Evolutionary conservation across 2,329 filamentous ascomycete genomes (phyloP).

Genomic region (Beauveria sp.): DNA sequence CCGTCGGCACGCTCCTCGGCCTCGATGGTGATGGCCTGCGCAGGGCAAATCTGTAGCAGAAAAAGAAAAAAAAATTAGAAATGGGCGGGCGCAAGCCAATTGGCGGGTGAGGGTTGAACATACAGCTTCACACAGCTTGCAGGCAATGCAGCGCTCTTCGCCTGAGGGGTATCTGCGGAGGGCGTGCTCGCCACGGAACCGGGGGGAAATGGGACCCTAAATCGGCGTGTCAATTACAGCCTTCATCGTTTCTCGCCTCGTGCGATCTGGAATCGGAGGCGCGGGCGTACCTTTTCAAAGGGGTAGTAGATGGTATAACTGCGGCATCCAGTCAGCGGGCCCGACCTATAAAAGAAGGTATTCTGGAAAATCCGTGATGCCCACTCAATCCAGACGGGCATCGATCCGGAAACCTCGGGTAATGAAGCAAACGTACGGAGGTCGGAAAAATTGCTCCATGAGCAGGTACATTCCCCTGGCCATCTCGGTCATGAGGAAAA

Average conservation of each 20-base stretch:
- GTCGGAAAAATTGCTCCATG: slow-evolving; percentile 95
- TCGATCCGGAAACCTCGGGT: not conserved
- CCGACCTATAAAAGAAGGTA: not conserved
- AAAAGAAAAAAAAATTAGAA: not conserved
- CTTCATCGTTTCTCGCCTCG: not conserved
- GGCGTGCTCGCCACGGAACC: slow-evolving; percentile 97
- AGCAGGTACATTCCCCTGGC: slow-evolving; percentile 95
- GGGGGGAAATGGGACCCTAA: slow-evolving; percentile 85
- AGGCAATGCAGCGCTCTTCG: slow-evolving; percentile 98
- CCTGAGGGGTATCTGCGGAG: slow-evolving; percentile 92
- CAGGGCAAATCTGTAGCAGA: slow-evolving; percentile 68
- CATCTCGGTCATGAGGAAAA: slow-evolving; percentile 95
- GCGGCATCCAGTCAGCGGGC: slow-evolving; percentile 7
- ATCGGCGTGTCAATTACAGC: not conserved
- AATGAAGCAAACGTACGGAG: slow-evolving; percentile 63
- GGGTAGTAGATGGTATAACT: slow-evolving; percentile 99
- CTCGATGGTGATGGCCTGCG: slow-evolving; percentile 97
- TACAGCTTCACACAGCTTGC: slow-evolving; percentile 96
- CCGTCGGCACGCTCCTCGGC: slow-evolving; percentile 96
- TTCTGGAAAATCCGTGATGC: not conserved
- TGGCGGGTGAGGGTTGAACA: slow-evolving; percentile 12
- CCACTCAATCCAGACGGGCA: slow-evolving; percentile 1
- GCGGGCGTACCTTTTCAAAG: slow-evolving; percentile 70
- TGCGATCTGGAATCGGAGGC: not conserved
- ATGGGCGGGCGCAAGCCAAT: not conserved